Evolutionary conservation across 2,329 filamentous ascomycete species (phyloP).

Genomic region (Pseudogymnoascus sp.): DNA sequence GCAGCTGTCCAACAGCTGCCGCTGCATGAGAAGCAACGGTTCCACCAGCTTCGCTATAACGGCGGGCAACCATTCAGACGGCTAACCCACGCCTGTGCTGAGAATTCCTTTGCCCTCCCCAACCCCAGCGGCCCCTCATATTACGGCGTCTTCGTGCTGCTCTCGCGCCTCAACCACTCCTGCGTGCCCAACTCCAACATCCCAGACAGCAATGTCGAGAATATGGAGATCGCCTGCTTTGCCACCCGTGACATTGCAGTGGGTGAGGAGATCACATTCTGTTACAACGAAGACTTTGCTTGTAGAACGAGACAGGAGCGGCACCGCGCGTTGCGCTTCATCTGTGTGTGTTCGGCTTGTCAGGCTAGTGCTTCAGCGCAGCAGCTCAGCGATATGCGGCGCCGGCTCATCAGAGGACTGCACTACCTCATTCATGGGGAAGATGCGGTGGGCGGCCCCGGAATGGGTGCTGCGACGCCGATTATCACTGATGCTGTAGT

Average conservation of each 20-base stretch:
- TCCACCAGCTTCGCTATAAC: neutral
- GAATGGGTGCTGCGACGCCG: neutral
- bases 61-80: neutral
- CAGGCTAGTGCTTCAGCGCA: neutral
- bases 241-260: neutral
- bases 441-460: neutral
- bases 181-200: neutral
- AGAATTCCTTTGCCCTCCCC: neutral
- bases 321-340: neutral
- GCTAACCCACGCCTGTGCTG: neutral
- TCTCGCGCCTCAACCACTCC: neutral
- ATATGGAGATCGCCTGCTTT: neutral
- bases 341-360: neutral
- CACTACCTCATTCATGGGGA: neutral
- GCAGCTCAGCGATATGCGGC: neutral
- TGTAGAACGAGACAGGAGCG: neutral
- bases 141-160: neutral
- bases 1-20: neutral
- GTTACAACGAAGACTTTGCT: neutral
- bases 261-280: neutral
- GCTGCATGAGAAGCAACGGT: neutral
- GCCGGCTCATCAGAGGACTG: neutral
- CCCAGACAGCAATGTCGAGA: neutral
- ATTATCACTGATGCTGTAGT: neutral
- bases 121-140: neutral